These are phyloP conservation scores for Ascochyta lentis DNA, from an alignment of 2,329 filamentous ascomycete genomes.

Conservation along the genomic window DNA sequence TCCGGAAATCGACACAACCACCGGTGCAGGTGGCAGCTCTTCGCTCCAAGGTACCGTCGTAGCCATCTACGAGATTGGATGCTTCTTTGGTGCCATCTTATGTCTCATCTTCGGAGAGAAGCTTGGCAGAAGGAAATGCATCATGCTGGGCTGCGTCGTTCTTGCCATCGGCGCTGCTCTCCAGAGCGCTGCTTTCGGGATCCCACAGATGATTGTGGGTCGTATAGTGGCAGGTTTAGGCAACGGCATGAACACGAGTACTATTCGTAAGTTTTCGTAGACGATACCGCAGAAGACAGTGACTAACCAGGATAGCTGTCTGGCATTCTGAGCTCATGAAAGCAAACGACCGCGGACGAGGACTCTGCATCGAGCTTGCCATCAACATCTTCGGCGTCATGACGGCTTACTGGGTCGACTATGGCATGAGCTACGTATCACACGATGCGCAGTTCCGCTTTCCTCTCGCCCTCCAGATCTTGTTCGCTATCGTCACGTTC, in stretches of 20 bases:
- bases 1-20: conserved; percentile 15
- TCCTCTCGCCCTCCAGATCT: conserved; percentile 61
- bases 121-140: conserved; percentile 61
- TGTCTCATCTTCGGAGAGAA: conserved; percentile 59
- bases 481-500: conserved; percentile 49
- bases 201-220: conserved; percentile 43
- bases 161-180: conserved; percentile 43
- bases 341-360: conserved; percentile 24
- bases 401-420: conserved; percentile 24
- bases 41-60: conserved; percentile 2
- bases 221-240: conserved; percentile 53
- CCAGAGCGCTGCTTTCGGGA: conserved; percentile 39
- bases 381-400: conserved; percentile 27
- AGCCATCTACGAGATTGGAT: conserved; percentile 50
- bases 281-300: conserved; percentile 10
- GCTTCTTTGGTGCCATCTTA: conserved; percentile 50
- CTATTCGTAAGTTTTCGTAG: conserved; percentile 55
- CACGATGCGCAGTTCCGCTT: conserved; percentile 44
- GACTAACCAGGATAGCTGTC: conserved; percentile 31
- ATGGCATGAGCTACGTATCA: conserved; percentile 19
- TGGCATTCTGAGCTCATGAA: conserved; percentile 51
- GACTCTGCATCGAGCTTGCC: conserved; percentile 22
- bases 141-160: conserved; percentile 61
- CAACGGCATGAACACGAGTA: conserved; percentile 33
- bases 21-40: background rate